phyloP scores from a whole-genome alignment of 768 basidiomycete genomes.

The Trametes meyenii region DNA sequence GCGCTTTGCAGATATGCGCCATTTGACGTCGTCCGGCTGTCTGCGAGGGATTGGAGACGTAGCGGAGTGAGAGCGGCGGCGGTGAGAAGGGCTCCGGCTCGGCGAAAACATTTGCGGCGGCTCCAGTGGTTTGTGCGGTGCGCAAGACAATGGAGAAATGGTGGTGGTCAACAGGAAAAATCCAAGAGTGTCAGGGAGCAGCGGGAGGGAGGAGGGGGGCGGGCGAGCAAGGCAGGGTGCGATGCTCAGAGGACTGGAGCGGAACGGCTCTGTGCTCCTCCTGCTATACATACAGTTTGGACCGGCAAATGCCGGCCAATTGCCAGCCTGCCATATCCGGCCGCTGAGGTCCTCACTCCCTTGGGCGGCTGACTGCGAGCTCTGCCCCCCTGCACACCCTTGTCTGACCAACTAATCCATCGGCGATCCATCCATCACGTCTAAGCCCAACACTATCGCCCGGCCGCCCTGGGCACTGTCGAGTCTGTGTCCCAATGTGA shows the following conservation, averaged over 20 bases:
- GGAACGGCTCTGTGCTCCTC: constrained; percentile 3
- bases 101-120: constrained; percentile 38
- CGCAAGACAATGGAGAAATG: background rate
- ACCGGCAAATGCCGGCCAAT: constrained; percentile 13
- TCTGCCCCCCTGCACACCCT: background rate
- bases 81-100: constrained; percentile 38
- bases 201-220: background rate
- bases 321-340: constrained; percentile 10
- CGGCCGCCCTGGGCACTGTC: too few relatives aligned
- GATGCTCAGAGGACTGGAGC: constrained; percentile 9
- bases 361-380: constrained; percentile 1
- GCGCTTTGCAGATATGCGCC: constrained; percentile 53
- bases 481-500: too few relatives aligned
- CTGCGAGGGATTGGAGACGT: constrained; percentile 41
- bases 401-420: background rate
- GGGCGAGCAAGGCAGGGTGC: background rate
- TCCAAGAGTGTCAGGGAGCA: background rate
- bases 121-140: constrained; percentile 18
- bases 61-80: constrained; percentile 58
- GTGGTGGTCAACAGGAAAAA: background rate
- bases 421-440: background rate
- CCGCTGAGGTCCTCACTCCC: background rate
- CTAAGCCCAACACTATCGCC: too few relatives aligned
- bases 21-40: constrained; percentile 42
- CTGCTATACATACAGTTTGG: constrained; percentile 17